Percentiles rank a stretch among this genome's conserved stretches.
Evolutionary conservation across 192 early-diverging fungal species (phyloP).

Genomic region (Coemansia erecta): DNA sequence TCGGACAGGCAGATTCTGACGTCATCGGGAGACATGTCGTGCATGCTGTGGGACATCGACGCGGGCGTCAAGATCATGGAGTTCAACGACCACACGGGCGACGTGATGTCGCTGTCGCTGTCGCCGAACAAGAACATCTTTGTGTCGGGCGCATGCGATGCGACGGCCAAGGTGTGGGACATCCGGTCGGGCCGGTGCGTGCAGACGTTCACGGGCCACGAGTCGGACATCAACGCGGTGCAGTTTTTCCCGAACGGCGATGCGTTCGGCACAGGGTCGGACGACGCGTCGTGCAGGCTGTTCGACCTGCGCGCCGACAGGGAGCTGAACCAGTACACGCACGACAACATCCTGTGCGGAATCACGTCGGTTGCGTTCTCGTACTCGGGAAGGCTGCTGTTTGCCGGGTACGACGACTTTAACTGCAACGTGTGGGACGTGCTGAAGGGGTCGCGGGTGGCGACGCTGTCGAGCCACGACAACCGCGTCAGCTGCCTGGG

Average conservation of each 20-base stretch:
- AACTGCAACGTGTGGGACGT: conserved; percentile 99
- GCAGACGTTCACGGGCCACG: conserved; percentile 97
- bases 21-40: conserved; percentile 95
- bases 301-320: conserved; percentile 98
- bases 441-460: conserved; percentile 91
- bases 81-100: conserved; percentile 97
- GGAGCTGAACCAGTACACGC: conserved; percentile 96
- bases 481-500: conserved; percentile 97
- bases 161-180: conserved; percentile 98
- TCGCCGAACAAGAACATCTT: conserved; percentile 93
- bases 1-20: conserved; percentile 96
- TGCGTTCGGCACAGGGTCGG: conserved; percentile 96
- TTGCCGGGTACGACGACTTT: conserved; percentile 99
- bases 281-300: conserved; percentile 96
- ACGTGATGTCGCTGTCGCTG: conserved; percentile 97
- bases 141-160: conserved; percentile 97
- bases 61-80: conserved; percentile 96
- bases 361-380: conserved; percentile 98
- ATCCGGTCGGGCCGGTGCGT: conserved; percentile 95
- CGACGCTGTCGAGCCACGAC: conserved; percentile 90
- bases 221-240: conserved; percentile 98
- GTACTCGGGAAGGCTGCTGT: conserved; percentile 91
- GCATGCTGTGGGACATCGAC: conserved; percentile 99
- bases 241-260: conserved; percentile 99
- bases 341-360: conserved; percentile 98